Percentiles rank a stretch among this genome's conserved stretches.
phyloP scores from a whole-genome alignment of 2,329 filamentous ascomycete genomes.

The Epichloe gansuensis region DNA sequence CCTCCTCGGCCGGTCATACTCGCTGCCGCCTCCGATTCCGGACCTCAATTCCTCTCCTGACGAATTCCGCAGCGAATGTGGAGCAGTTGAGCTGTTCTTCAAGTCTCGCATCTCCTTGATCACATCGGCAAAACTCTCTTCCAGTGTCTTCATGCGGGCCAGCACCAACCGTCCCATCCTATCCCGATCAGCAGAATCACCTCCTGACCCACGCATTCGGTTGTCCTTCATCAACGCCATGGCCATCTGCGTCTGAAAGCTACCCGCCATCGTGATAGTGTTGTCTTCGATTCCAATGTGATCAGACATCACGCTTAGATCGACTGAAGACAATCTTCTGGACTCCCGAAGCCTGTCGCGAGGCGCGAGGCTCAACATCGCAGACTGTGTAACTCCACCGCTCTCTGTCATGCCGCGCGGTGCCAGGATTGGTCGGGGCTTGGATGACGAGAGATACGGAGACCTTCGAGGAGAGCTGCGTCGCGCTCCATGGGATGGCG shows the following conservation, averaged over 20 bases:
- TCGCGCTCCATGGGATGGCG: conserved; percentile 23
- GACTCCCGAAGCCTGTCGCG: conserved; percentile 24
- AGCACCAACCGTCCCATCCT: conserved; percentile 71
- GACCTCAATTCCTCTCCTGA: conserved; percentile 28
- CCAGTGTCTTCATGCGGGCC: conserved; percentile 82
- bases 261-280: conserved; percentile 53
- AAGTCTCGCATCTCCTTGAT: conserved; percentile 63
- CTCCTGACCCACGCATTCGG: conserved; percentile 35
- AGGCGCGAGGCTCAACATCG: conserved; percentile 39
- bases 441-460: conserved; percentile 30
- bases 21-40: conserved; percentile 22
- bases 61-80: conserved; percentile 39
- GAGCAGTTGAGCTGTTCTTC: conserved; percentile 33
- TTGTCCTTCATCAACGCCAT: conserved; percentile 49
- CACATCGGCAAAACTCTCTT: conserved; percentile 84
- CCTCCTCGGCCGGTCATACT: conserved; percentile 18
- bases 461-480: conserved; percentile 35
- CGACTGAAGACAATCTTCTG: conserved; percentile 48
- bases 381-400: conserved; percentile 26
- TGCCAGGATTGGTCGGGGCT: conserved; percentile 44
- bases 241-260: conserved; percentile 71
- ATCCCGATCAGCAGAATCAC: conserved; percentile 38
- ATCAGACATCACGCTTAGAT: conserved; percentile 64
- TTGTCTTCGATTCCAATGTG: conserved; percentile 46
- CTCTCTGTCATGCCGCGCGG: conserved; percentile 23